phyloP scores from a whole-genome alignment of 306 rosid genomes.

The Pyrus communis region DNA sequence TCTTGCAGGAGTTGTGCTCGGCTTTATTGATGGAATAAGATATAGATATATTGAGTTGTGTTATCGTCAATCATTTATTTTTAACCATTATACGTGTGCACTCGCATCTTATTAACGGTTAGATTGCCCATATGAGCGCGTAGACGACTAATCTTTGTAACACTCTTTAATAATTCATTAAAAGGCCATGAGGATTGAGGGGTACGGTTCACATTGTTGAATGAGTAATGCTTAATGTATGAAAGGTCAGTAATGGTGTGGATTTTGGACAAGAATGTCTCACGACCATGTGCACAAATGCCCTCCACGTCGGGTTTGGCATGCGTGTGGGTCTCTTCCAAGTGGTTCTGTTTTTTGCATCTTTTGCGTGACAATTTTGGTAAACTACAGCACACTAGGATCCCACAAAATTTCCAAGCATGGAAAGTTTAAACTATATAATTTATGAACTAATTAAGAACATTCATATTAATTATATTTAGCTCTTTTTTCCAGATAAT shows the following conservation, averaged over 20 bases:
- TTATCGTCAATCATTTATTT: not conserved
- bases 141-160: no score
- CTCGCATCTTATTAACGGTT: not conserved
- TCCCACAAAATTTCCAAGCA: constrained; percentile 28
- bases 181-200: not conserved
- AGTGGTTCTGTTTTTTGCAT: constrained; percentile 26
- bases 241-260: constrained; percentile 21
- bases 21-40: not conserved
- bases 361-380: constrained; percentile 26
- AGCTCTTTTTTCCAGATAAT: not conserved
- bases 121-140: no score
- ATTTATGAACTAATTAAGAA: not conserved
- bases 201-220: not conserved
- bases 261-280: constrained; percentile 53
- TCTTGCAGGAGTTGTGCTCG: not conserved
- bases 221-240: not conserved
- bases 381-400: constrained; percentile 27
- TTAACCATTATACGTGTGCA: not conserved
- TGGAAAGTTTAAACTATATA: constrained; percentile 16
- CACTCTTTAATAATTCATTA: no score
- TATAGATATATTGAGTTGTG: not conserved
- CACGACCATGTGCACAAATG: constrained; percentile 67
- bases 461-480: not conserved
- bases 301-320: constrained; percentile 66
- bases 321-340: constrained; percentile 63